Base-by-base conservation (phyloP, 345 rosid species). In the Dovyalis caffra region DNA sequence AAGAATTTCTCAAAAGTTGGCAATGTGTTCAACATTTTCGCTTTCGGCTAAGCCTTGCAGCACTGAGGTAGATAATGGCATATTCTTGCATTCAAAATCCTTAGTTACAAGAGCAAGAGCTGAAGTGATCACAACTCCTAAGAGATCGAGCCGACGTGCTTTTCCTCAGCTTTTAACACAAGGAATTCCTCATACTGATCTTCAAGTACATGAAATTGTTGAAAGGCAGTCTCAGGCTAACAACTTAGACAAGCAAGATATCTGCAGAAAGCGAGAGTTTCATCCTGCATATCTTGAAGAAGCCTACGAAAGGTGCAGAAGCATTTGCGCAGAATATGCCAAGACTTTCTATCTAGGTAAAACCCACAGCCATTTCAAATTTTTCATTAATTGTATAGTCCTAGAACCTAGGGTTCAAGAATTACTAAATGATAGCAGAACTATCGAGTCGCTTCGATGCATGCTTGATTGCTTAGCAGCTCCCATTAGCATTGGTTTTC, bases 311-410 rank as follows among this genome's bases (percentile, higher is more conserved):
- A 83, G 77, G 31, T 87, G 91, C 79, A 79, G 80, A 76, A 75
- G 69, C 26, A 76, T 90, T 25, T 88, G 92, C 20, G 81, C 86
- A 4, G 87, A 88, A 76, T 84, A 90, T 76, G 90, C 94, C 64
- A 90, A 87, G 84, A 85, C 90, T 35, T 90, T 90, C 71, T 85
- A 90, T 77, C 68, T 90, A 74, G 94, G 91, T 89, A 43, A 43
- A 16, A 43, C 14, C 15, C 49, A 15, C 14, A 15, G 1, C 49
- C 18, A 3, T 45, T 45, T 3, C 49, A 0, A 3, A 15, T 45
- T 15, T 14, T 14, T 43, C 49, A 43, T 15, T 43, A 14, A 1
- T 11, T 15, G 49, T 45, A 15, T 45, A 45, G 20, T 45, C 15
- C 49, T 45, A 45, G 49, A 45, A 12, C 5, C 3, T 18, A 45